Evolutionary conservation across 2,329 filamentous ascomycete species (phyloP).

Genomic region (Septoria petroselini): DNA sequence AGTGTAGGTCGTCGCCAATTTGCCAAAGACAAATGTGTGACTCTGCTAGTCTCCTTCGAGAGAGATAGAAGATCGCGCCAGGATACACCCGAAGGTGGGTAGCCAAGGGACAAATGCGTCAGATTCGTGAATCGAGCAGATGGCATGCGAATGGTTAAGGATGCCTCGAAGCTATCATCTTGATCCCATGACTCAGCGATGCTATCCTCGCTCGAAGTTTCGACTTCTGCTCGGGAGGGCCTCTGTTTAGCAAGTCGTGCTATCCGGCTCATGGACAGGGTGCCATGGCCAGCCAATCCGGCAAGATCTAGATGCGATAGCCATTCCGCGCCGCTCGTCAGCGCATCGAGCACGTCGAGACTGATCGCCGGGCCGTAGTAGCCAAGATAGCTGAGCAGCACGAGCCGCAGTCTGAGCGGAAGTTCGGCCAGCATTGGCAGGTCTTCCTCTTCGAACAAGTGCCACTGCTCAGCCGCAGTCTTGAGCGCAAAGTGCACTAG

Average conservation of each 20-base stretch:
- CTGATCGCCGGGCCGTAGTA: constrained; percentile 48
- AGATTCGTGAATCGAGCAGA: constrained; percentile 50
- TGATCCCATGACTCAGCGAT: constrained; percentile 51
- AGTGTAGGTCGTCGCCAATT: constrained; percentile 59
- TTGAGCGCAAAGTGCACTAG: constrained; percentile 54
- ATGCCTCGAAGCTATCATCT: constrained; percentile 32
- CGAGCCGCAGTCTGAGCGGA: constrained; percentile 51
- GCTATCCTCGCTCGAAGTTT: constrained; percentile 1
- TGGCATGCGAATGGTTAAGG: constrained; percentile 29
- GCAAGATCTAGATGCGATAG: constrained; percentile 54
- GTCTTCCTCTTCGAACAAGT: constrained; percentile 56
- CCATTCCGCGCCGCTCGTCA: constrained; percentile 50
- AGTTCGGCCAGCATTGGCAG: constrained; percentile 53
- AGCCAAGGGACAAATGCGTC: constrained; percentile 57
- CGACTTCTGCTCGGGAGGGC: neutral
- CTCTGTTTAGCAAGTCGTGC: constrained; percentile 44
- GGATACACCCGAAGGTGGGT: constrained; percentile 48
- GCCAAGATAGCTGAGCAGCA: constrained; percentile 56
- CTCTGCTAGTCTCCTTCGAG: constrained; percentile 51
- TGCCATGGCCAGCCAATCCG: constrained; percentile 46
- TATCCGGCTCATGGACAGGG: constrained; percentile 45
- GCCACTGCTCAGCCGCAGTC: constrained; percentile 56
- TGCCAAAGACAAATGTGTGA: constrained; percentile 62
- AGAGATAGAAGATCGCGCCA: constrained; percentile 57
- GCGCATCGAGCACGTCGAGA: constrained; percentile 47